Evolutionary conservation across 208 protist genomes (phyloP).

Genomic region (Porcisia deanei): DNA sequence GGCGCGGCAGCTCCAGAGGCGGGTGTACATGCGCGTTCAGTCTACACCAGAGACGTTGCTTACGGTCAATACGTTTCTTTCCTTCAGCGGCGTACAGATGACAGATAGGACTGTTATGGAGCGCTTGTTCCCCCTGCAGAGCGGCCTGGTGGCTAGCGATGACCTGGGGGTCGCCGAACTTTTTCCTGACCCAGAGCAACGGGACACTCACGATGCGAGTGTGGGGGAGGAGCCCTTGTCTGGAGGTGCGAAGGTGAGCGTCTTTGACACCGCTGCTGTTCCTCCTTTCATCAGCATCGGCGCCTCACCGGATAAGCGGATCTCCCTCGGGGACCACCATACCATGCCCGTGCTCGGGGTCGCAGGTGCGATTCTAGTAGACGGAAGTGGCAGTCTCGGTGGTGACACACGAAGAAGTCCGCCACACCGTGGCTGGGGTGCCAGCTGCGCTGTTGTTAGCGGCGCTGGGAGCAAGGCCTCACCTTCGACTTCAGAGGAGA

Average conservation of each 20-base stretch:
- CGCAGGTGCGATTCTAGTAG: neutral
- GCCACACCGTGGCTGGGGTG: neutral
- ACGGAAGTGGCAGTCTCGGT: constrained; percentile 6
- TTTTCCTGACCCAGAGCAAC: constrained; percentile 9
- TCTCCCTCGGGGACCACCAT: neutral
- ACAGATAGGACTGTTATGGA: constrained; percentile 24
- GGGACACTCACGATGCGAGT: neutral
- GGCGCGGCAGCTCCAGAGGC: constrained; percentile 30
- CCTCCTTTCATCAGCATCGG: neutral
- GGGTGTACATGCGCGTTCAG: constrained; percentile 21
- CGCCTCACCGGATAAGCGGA: neutral
- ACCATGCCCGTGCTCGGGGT: neutral
- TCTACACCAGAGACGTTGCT: constrained; percentile 19
- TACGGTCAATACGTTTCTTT: constrained; percentile 29
- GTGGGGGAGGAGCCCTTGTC: neutral
- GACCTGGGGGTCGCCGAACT: constrained; percentile 12
- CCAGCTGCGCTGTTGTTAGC: neutral
- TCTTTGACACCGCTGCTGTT: neutral
- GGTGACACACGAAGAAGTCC: neutral
- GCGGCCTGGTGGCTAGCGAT: constrained; percentile 14
- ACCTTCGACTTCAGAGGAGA: constrained; percentile 5
- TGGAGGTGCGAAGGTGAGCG: neutral
- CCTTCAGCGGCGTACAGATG: constrained; percentile 27
- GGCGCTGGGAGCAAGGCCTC: neutral
- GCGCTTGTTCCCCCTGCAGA: constrained; percentile 28